phyloP scores from a whole-genome alignment of 2,329 filamentous ascomycete species.

The Fusarium foetens region DNA sequence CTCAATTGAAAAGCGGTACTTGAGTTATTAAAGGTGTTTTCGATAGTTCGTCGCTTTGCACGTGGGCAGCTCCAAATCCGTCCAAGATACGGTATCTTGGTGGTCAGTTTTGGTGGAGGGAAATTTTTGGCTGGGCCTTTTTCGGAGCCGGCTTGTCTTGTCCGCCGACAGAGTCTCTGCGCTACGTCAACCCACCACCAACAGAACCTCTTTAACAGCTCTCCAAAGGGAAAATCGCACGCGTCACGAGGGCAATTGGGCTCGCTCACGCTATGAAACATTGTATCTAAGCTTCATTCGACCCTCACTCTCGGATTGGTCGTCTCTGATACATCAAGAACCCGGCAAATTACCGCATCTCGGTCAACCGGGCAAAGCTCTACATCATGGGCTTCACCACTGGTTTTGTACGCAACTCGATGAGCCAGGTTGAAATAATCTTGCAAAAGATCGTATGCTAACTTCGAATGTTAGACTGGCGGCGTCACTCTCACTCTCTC shows the following conservation, averaged over 20 bases:
- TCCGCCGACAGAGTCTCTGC: constrained; percentile 42
- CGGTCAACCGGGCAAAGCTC: constrained; percentile 41
- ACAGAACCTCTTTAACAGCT: constrained; percentile 38
- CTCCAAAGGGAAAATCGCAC: constrained; percentile 21
- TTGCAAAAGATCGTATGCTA: constrained; percentile 2
- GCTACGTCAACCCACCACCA: constrained; percentile 46
- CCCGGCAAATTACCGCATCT: constrained; percentile 47
- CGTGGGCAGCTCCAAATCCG: constrained; percentile 21
- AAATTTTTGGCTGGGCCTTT: constrained; percentile 48
- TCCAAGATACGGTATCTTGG: constrained; percentile 4
- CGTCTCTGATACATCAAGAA: constrained; percentile 27
- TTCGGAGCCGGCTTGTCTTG: constrained; percentile 46
- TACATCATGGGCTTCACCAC: constrained; percentile 75
- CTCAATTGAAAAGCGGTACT: not conserved
- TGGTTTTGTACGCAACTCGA: constrained; percentile 72
- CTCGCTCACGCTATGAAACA: constrained; percentile 49
- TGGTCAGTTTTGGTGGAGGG: constrained; percentile 43
- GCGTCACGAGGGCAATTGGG: constrained; percentile 41
- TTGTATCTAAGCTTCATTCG: constrained; percentile 39
- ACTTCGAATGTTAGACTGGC: constrained; percentile 65
- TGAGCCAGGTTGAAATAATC: not conserved
- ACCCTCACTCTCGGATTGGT: constrained; percentile 33
- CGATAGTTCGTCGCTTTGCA: constrained; percentile 12
- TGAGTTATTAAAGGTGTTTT: constrained; percentile 1
- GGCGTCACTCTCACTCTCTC: constrained; percentile 80